These are phyloP conservation scores for Amphichorda felina DNA, from an alignment of 2,329 filamentous ascomycete species.

Conservation along the genomic window DNA sequence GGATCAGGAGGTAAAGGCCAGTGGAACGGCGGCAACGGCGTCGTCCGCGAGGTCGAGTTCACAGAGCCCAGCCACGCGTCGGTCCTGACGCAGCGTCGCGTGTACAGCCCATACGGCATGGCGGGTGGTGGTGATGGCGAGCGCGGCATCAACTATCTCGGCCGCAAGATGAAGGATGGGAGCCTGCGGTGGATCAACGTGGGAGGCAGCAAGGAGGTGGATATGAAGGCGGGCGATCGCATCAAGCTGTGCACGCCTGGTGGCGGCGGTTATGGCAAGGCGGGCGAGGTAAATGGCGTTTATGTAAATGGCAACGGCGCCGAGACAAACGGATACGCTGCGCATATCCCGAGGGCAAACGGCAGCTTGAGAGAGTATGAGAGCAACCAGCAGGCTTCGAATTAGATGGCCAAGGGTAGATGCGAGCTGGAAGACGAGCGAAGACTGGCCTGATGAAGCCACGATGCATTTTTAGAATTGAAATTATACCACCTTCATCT, in stretches of 20 bases:
- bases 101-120: conserved; percentile 62
- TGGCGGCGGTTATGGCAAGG: conserved; percentile 13
- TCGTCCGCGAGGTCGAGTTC: conserved; percentile 66
- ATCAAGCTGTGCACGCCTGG: conserved; percentile 14
- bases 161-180: conserved; percentile 21
- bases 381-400: too few species aligned
- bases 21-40: conserved; percentile 58
- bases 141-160: conserved; percentile 44
- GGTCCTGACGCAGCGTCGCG: conserved; percentile 62
- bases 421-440: too few species aligned
- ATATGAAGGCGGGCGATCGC: conserved; percentile 10
- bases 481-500: too few species aligned
- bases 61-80: conserved; percentile 60
- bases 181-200: conserved; percentile 17
- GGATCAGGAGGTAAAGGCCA: conserved; percentile 52
- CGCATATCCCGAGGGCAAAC: too few species aligned
- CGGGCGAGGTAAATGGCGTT: too few species aligned
- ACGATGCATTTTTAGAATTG: too few species aligned
- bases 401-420: too few species aligned
- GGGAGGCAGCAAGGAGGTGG: conserved; percentile 10
- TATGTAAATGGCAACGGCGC: neutral
- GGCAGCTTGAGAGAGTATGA: too few species aligned
- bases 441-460: too few species aligned
- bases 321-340: neutral
- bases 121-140: conserved; percentile 54